phyloP scores from a whole-genome alignment of 805 yeast species.

The Teunomyces stri region DNA sequence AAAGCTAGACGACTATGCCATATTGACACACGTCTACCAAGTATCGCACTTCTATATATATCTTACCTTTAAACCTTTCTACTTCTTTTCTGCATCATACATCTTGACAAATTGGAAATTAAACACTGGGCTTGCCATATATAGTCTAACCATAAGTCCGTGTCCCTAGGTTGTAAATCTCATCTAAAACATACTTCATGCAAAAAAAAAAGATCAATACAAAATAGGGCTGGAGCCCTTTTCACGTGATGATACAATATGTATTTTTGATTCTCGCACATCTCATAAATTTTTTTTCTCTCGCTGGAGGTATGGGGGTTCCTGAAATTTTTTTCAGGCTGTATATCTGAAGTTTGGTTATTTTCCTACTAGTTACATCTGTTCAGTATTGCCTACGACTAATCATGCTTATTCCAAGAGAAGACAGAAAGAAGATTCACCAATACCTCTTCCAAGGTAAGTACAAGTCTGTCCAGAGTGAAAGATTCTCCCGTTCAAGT shows the following conservation, averaged over 20 bases:
- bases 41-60: neutral
- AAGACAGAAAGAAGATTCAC: slow-evolving; percentile 99
- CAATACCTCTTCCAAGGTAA: slow-evolving; percentile 97
- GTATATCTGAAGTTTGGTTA: slow-evolving; percentile 2
- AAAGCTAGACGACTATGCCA: slow-evolving; percentile 26
- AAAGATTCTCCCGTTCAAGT: neutral
- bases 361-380: slow-evolving; percentile 4
- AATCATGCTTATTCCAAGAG: slow-evolving; percentile 97
- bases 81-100: neutral
- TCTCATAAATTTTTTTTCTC: neutral
- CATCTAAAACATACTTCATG: no score
- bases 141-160: no score
- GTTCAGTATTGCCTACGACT: slow-evolving; percentile 6
- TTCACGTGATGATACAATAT: neutral
- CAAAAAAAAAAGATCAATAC: no score
- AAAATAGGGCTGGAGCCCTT: slow-evolving; percentile 2
- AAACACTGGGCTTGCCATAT: no score
- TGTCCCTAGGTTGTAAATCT: no score
- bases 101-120: no score
- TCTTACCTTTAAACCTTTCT: neutral
- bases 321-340: slow-evolving; percentile 1
- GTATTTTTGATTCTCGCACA: neutral
- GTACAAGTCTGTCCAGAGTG: slow-evolving; percentile 31
- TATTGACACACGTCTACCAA: neutral
- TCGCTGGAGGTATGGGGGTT: neutral